Evolutionary conservation across 75 land plant species (phyloP), one percentile per base, ranked within the genome.

Genomic region (Cupressus sempervirens): DNA sequence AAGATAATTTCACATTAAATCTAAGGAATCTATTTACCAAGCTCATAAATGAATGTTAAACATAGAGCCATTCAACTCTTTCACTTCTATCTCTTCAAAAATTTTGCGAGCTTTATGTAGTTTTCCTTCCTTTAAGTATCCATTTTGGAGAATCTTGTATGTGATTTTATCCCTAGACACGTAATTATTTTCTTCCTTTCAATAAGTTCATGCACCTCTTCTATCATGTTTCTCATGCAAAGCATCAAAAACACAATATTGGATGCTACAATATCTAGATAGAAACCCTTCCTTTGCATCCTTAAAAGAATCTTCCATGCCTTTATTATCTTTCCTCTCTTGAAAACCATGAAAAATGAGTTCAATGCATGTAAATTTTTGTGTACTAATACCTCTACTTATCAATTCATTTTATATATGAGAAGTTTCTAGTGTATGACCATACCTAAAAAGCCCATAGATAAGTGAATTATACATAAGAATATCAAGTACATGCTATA

Each of bases 381-480:
- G 91, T 72, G 93, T 90, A 45, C 83, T 29, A 76, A 70, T 67
- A 30, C 91, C 92, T 26, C 65, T 65, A 76, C 84, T 82, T 52
- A 77, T 83, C 93, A 93, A 92, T 82, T 93, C 90, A 58, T 88
- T 50, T 76, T 86, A 46, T 75, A 93, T 85, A 16, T 86, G 43
- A 30, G 87, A 68, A 30, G 92, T 91, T 65, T 68, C 53, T 54
- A 50, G 77, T 79, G 86, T 84, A 16, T 87, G 75, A 13, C 91
- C 92, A n/a, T 53, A 20, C 58, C 74, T 87, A 85, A 92, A 91
- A 77, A 88, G 85, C 41, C 88, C 92, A 83, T 86, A 58, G 3
- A 94, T 89, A 29, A 94, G 83, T 72, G 90, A 86, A 82, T 91
- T 92, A 81, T 94, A 94, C 10, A 92, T 91, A 34, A 92, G 87